Evolutionary conservation across 768 basidiomycete genomes (phyloP).

Genomic region (Kwoniella dendrophila): DNA sequence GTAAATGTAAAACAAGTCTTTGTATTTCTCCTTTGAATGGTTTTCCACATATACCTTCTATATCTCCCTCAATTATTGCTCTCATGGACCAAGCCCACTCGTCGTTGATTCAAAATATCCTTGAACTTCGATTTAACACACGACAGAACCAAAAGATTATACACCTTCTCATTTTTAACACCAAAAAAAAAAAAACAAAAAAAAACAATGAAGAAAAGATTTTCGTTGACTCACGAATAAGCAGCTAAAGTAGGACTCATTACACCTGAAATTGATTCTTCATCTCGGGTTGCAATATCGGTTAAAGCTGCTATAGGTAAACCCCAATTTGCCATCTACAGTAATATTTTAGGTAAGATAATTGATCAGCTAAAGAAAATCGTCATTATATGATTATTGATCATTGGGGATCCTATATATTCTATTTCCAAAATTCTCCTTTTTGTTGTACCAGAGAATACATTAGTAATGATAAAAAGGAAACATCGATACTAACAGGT

Average conservation of each 20-base stretch:
- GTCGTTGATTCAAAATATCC: no score
- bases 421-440: no score
- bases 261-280: constrained; percentile 92
- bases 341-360: constrained; percentile 2
- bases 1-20: no score
- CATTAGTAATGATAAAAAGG: not conserved
- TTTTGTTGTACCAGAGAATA: no score
- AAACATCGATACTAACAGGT: constrained; percentile 67
- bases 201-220: not conserved
- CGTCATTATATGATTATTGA: no score
- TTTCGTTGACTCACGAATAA: constrained; percentile 80
- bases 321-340: constrained; percentile 95
- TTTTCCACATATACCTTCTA: no score
- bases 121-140: not conserved
- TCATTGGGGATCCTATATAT: no score
- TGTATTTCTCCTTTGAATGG: no score
- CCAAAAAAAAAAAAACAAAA: not conserved
- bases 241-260: constrained; percentile 88
- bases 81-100: no score
- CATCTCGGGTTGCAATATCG: constrained; percentile 82
- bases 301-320: constrained; percentile 89
- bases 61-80: no score
- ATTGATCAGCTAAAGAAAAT: no score
- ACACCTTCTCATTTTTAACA: not conserved
- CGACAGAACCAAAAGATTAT: not conserved